Evolutionary conservation across 148 eudicot species (phyloP).

Genomic region (Fagopyrum homotropicum): DNA sequence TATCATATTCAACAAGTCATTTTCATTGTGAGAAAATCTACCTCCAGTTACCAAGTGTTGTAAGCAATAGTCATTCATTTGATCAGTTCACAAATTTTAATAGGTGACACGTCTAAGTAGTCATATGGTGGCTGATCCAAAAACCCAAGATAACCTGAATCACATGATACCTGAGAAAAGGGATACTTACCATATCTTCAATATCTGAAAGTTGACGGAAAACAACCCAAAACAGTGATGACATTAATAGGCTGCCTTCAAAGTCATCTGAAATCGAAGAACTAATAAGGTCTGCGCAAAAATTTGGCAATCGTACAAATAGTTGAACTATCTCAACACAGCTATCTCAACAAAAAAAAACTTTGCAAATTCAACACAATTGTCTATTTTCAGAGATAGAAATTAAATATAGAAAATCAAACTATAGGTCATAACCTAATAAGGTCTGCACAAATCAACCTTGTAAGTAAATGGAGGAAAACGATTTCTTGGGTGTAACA

Average conservation of each 20-base stretch:
- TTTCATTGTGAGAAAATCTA: background rate
- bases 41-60: background rate
- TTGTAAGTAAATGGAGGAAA: background rate
- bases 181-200: constrained; percentile 53
- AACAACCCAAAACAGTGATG: constrained; percentile 52
- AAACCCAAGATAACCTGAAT: background rate
- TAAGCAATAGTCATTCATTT: constrained; percentile 5
- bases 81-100: background rate
- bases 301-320: background rate
- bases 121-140: background rate
- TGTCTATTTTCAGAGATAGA: background rate
- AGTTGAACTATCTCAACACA: background rate
- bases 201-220: constrained; percentile 45
- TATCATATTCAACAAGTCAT: background rate
- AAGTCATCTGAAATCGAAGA: constrained; percentile 35
- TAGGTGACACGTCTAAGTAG: background rate
- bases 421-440: background rate
- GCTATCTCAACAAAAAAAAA: background rate
- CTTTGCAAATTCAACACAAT: background rate
- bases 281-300: constrained; percentile 6
- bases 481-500: background rate
- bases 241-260: constrained; percentile 39
- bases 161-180: background rate
- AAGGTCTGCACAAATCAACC: background rate
- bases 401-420: background rate